Base-by-base conservation (phyloP, 2,329 filamentous ascomycete genomes). In the Boeremia exigua region DNA sequence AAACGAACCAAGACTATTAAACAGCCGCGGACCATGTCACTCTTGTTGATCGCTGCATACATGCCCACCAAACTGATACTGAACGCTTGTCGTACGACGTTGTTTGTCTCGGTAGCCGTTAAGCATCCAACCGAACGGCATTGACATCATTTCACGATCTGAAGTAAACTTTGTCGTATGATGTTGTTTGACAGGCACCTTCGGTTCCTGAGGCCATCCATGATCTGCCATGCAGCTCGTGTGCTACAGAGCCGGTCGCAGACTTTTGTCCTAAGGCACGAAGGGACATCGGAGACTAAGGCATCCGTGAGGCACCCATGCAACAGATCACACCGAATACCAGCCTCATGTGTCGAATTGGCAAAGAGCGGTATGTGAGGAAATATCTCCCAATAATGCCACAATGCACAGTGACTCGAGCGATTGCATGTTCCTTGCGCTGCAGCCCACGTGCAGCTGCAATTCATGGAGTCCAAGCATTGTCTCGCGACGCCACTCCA, bases 91-190 rank as follows among this genome's bases (percentile, higher is more conserved):
- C 68, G 67, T 68, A 70, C 66, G 63, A 72, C 58, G 46, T 65
- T 70, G 68, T 72, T 72, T 67, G 66, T 55, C 47, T 64, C 68
- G 65, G 54, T 60, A 60, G 58, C 59, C 60, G 58, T 54, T 60
- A 61, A 63, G 58, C 54, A 36, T 54, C 43, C 43, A 45, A 42
- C 4, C 19, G 44, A 44, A 54, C 50, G 56, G 51, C 61, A 53
- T 61, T 59, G 57, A 59, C 43, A 56, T 57, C 50, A 61, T 57
- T 56, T 59, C 54, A 52, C 48, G 36, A 51, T 57, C 66, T 69
- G 69, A 62, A 46, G 70, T 62, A 73, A 74, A 73, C 71, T 67
- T 67, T 61, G 70, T 73, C 68, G 71, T 73, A 72, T 63, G 68
- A 73, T 65, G 59, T 61, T 68, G 71, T 73, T 72, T 72, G 68